Evolutionary conservation across 495 filamentous ascomycete species (phyloP).

Genomic region (Daldinia loculata): DNA sequence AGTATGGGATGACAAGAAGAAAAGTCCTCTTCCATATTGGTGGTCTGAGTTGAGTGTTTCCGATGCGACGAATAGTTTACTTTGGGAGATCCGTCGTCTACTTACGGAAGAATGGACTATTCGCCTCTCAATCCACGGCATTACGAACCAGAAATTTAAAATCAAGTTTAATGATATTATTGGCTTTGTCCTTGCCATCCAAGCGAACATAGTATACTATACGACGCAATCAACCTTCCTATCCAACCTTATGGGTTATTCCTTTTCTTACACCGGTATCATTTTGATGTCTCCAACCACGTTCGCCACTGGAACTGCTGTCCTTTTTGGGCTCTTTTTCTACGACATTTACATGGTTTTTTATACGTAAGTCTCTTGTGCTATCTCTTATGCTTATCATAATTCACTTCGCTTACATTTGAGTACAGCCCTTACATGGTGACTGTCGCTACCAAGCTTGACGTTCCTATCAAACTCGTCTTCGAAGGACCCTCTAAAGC

Average conservation of each 20-base stretch:
- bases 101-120: conserved; percentile 60
- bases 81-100: conserved; percentile 58
- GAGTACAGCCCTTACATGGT: conserved; percentile 80
- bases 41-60: conserved; percentile 48
- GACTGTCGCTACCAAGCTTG: conserved; percentile 87
- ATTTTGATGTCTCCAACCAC: conserved; percentile 90
- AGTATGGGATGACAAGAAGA: conserved; percentile 48
- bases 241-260: conserved; percentile 87
- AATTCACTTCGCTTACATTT: conserved; percentile 25
- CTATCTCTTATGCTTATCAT: not conserved
- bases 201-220: conserved; percentile 72
- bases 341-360: conserved; percentile 99
- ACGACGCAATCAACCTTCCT: conserved; percentile 73
- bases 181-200: conserved; percentile 66
- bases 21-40: conserved; percentile 55
- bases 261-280: conserved; percentile 82
- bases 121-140: conserved; percentile 51
- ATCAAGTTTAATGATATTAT: conserved; percentile 57
- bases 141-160: conserved; percentile 46
- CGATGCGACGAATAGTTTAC: conserved; percentile 19
- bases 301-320: conserved; percentile 80
- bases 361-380: conserved; percentile 70
- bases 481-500: conserved; percentile 75
- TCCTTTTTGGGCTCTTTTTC: conserved; percentile 82
- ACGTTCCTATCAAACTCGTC: conserved; percentile 92